Conservation (phyloP, 352 stramenopile genomes). For the Globisporangium takayamanum region DNA sequence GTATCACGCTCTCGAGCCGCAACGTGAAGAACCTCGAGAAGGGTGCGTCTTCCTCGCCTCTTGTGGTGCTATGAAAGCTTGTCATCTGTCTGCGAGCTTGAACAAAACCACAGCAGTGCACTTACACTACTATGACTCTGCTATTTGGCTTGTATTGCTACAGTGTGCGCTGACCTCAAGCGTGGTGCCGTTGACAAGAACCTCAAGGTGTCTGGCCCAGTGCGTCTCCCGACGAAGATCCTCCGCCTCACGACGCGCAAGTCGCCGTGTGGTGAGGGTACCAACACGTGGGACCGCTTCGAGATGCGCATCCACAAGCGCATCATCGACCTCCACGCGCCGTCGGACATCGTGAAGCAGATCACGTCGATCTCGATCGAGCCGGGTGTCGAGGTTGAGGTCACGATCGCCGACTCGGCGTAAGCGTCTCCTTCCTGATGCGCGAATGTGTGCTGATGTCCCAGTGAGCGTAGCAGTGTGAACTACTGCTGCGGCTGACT, state of each 20-base stretch:
- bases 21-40: slow-evolving; percentile 99
- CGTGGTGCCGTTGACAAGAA: slow-evolving; percentile 97
- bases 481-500: not conserved
- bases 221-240: slow-evolving; percentile 99
- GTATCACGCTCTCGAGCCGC: slow-evolving; percentile 98
- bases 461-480: not conserved
- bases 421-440: slow-evolving; percentile 29
- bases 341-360: slow-evolving; percentile 98
- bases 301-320: slow-evolving; percentile 99
- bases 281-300: slow-evolving; percentile 99
- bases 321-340: slow-evolving; percentile 98
- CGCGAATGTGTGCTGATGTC: not conserved
- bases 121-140: not conserved
- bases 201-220: slow-evolving; percentile 96
- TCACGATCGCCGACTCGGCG: slow-evolving; percentile 93
- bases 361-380: slow-evolving; percentile 99
- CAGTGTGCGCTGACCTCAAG: slow-evolving; percentile 98
- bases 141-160: not conserved
- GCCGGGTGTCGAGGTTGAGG: slow-evolving; percentile 98
- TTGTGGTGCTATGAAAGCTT: not conserved
- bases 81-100: not conserved
- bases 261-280: slow-evolving; percentile 97
- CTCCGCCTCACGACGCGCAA: slow-evolving; percentile 98
- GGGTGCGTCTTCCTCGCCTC: slow-evolving; percentile 25
- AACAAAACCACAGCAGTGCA: not conserved